Evolutionary conservation across 768 basidiomycete species (phyloP), one percentile per base, ranked within the genome.

Genomic region (Suillus bovinus): DNA sequence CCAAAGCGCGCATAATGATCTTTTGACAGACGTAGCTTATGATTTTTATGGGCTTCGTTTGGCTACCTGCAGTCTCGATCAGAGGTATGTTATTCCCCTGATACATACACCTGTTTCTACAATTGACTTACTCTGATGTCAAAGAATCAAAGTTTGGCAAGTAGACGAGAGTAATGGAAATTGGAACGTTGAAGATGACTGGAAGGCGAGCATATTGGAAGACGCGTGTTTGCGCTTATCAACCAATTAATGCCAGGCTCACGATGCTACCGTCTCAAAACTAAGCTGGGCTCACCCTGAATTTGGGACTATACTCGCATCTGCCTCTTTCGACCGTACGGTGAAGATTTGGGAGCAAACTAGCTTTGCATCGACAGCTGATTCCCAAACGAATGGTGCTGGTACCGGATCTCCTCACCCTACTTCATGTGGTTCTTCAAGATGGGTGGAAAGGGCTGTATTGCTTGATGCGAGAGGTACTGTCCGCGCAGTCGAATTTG

Each of bases 271-370:
- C 0, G 82, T 97, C 41, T 86, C 93, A 9, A 88, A 84, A 72
- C 68, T 97, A 16, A 84, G 85, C 58, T 99, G 94, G 92, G 94
- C 94, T 1, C 94, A 96, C 71, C 94, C 96, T 5, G 89, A 95
- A 74, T 95, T 94, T 63, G 96, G 94, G 5, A 84, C 87, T 2
- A 84, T 97, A 58, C 80, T 99, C 60, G 94, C 94, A 0, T 93
- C 91, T 4, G 85, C 87, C 5, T 94, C 91, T 2, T 94, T 95
- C 69, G 96, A 98, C 76, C 84, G 96, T 29, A 91, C 91, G 0
- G 91, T 95, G 60, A 93, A 96, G 74, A 84, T 99, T 17, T 98
- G 94, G 94, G 93, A 96, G 71, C 86, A 91, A 74, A 78, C 77
- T 0, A 66, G 72, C 13, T 72, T 74, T 52, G 63, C 71, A 22